Evolutionary conservation across 352 stramenopile species (phyloP).

Genomic region (Phytophthora pinifolia): DNA sequence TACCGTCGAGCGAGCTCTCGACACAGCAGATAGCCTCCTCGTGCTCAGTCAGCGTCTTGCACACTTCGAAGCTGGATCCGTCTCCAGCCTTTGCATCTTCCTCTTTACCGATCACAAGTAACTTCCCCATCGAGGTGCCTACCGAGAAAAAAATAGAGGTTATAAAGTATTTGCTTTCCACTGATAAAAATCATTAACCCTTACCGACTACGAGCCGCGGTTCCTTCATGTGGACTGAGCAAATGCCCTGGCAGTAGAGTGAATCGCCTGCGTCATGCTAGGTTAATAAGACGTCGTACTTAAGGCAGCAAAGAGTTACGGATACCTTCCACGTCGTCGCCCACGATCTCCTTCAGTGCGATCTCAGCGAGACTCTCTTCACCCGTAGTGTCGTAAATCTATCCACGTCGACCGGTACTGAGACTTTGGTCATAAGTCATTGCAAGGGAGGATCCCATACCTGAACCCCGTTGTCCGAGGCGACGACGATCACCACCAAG

Average conservation of each 20-base stretch:
- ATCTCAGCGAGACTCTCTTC: slow-evolving; percentile 60
- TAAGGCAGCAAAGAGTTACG: not conserved
- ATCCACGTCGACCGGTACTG: not conserved
- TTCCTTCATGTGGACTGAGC: slow-evolving; percentile 48
- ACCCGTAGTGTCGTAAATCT: slow-evolving; percentile 69
- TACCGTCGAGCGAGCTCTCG: slow-evolving; percentile 42
- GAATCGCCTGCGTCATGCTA: slow-evolving; percentile 29
- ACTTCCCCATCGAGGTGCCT: slow-evolving; percentile 61
- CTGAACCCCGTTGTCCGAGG: slow-evolving; percentile 58
- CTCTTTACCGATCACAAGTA: slow-evolving; percentile 62
- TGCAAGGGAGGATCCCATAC: slow-evolving; percentile 16
- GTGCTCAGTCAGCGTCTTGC: slow-evolving; percentile 57
- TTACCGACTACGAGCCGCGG: slow-evolving; percentile 52
- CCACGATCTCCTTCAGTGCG: slow-evolving; percentile 51
- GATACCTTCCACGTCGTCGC: slow-evolving; percentile 45
- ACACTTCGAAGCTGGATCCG: slow-evolving; percentile 56
- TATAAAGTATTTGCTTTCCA: not conserved
- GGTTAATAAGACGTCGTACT: not conserved
- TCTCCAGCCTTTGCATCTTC: slow-evolving; percentile 47
- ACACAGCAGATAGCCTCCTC: slow-evolving; percentile 60
- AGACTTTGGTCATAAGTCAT: not conserved
- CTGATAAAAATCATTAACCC: not conserved
- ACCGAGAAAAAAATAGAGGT: not conserved
- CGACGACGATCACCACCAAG: slow-evolving; percentile 58
- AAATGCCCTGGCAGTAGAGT: slow-evolving; percentile 67